These are phyloP conservation scores for Psilocybe azurescens DNA, from an alignment of 768 basidiomycete genomes.

Conservation along the genomic window DNA sequence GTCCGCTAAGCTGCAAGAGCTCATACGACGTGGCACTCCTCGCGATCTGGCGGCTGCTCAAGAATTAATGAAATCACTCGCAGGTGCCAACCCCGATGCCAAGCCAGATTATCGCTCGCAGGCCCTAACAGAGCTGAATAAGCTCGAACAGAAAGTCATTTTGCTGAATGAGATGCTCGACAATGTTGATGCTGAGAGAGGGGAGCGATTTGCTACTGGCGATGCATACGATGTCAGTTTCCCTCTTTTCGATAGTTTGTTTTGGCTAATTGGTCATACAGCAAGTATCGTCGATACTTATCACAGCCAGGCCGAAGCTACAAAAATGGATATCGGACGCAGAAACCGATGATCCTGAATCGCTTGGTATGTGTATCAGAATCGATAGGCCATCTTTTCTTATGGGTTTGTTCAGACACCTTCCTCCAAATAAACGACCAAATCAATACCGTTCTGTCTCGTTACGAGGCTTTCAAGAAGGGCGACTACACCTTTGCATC, in stretches of 20 bases:
- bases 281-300: conserved; percentile 90
- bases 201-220: conserved; percentile 84
- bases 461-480: conserved; percentile 92
- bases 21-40: conserved; percentile 94
- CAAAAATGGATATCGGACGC: conserved; percentile 99
- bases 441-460: conserved; percentile 89
- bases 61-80: conserved; percentile 94
- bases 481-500: conserved; percentile 81
- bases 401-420: conserved; percentile 58
- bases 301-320: conserved; percentile 86
- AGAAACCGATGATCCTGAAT: conserved; percentile 86
- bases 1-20: conserved; percentile 97
- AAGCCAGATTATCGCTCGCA: conserved; percentile 95
- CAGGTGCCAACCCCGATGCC: conserved; percentile 94
- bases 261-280: conserved; percentile 30
- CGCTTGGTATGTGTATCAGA: conserved; percentile 65
- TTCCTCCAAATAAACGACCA: conserved; percentile 97
- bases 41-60: conserved; percentile 95
- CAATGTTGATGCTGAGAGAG: conserved; percentile 73
- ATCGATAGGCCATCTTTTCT: neutral
- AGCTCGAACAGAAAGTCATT: conserved; percentile 93
- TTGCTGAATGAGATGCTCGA: conserved; percentile 98
- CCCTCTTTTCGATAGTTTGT: neutral
- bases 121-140: conserved; percentile 88
- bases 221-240: conserved; percentile 89